phyloP scores from a whole-genome alignment of 495 filamentous ascomycete species.

The Ascobolus immersus region DNA sequence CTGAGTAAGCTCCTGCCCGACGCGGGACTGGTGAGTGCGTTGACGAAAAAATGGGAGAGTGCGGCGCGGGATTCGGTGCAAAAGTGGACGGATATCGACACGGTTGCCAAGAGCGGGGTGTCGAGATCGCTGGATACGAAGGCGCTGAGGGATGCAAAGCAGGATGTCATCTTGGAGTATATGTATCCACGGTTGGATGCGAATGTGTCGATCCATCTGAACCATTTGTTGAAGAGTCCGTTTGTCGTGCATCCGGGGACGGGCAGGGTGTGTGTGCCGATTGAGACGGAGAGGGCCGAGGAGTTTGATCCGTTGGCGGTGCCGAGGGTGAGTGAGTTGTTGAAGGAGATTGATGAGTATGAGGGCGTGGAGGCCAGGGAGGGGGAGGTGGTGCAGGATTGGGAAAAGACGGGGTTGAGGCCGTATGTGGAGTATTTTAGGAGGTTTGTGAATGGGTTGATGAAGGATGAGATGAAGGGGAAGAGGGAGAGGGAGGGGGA shows the following conservation, averaged over 20 bases:
- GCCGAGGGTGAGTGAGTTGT: constrained; percentile 56
- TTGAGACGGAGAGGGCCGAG: constrained; percentile 42
- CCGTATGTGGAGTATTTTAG: constrained; percentile 81
- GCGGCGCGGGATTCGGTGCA: constrained; percentile 40
- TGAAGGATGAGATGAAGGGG: background rate
- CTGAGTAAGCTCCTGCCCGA: constrained; percentile 63
- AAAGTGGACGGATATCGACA: constrained; percentile 89
- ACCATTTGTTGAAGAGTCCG: constrained; percentile 85
- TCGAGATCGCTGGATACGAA: constrained; percentile 36
- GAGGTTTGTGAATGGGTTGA: constrained; percentile 32
- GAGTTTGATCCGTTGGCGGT: constrained; percentile 68
- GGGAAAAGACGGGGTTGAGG: constrained; percentile 87
- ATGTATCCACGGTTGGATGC: constrained; percentile 95
- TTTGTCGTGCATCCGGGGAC: constrained; percentile 93
- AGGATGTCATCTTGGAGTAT: constrained; percentile 86
- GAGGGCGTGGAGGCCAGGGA: constrained; percentile 20
- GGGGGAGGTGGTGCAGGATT: constrained; percentile 34
- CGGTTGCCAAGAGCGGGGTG: constrained; percentile 45
- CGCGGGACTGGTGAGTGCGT: constrained; percentile 44
- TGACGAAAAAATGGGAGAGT: constrained; percentile 76
- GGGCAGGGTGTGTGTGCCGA: constrained; percentile 81
- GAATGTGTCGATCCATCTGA: constrained; percentile 88
- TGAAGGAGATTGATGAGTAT: constrained; percentile 63
- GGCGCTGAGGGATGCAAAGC: constrained; percentile 61
- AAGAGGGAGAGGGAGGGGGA: background rate